Base-by-base conservation (phyloP, 2,329 filamentous ascomycete genomes). In the Ambrosiella cleistominuta region DNA sequence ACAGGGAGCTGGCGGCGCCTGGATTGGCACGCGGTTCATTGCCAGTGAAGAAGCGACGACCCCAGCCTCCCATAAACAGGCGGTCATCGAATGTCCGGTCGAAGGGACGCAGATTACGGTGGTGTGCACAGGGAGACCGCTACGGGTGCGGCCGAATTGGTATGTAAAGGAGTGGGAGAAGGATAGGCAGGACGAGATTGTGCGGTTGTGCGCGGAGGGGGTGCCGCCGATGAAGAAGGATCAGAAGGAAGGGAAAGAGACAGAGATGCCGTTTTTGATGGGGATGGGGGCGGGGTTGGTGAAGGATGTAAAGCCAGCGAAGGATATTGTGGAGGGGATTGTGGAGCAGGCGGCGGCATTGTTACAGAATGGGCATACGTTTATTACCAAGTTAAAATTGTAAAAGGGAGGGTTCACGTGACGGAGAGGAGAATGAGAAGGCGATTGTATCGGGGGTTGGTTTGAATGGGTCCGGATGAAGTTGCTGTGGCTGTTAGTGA, bases 1-100 rank as follows among this genome's bases (percentile, higher is more conserved):
- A 82, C 85, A 93, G 66, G 91, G 91, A 13, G 91, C 90, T 1
- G 76, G 78, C 2, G 91, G 87, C 9, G 91, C 94, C 1, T 97
- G 91, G 91, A 90, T 97, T 1, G 91, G 91, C 36, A 96, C 91
- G 61, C 76, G 91, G 17, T 96, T 96, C 69, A 88, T 96, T 13
- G 90, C 91, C 1, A 81, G 80, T 7, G 76, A 74, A 39, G 91
- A 96, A 72, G 89, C 89, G 0, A 84, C 83, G 13, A 90, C 88
- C 66, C 86, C 83, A 68, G 77, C 84, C 64, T 74, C 82, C 72
- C 90, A 96, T 70, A 96, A 96, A 73, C 74, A 85, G 64, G 85
- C 83, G 37, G 89, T 96, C 0, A 85, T 95, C 1, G 74, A 71
- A n/a, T 91, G 88, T 59, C 77, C 74, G 9, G 90, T 88, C 65